Percentiles rank a stretch among this genome's conserved stretches.
phyloP scores from a whole-genome alignment of 2,329 filamentous ascomycete species.

The Neopestalotiopsis sp. region DNA sequence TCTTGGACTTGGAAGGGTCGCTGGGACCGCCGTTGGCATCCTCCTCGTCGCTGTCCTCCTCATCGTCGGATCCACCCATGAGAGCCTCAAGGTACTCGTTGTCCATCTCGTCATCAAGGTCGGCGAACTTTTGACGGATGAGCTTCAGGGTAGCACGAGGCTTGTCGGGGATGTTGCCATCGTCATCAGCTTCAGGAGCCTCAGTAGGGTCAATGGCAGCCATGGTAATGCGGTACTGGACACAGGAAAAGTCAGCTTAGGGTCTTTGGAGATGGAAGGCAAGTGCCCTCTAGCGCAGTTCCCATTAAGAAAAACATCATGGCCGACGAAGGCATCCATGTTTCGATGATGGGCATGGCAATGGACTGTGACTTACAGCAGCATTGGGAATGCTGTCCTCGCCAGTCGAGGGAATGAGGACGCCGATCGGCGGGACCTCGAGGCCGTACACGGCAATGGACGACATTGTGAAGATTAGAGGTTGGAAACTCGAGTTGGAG shows the following conservation, averaged over 20 bases:
- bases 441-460: constrained; percentile 88
- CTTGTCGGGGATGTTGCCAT: constrained; percentile 64
- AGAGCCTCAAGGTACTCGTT: constrained; percentile 68
- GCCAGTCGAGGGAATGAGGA: constrained; percentile 78
- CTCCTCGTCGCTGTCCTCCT: constrained; percentile 57
- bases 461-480: constrained; percentile 51
- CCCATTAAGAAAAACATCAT: neutral
- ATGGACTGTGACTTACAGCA: constrained; percentile 66
- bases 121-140: constrained; percentile 72
- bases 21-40: constrained; percentile 89
- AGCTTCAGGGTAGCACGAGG: constrained; percentile 90
- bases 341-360: neutral
- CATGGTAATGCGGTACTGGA: constrained; percentile 96
- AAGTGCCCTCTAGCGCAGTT: neutral
- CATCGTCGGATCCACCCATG: constrained; percentile 55
- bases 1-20: constrained; percentile 88
- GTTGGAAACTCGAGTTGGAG: constrained; percentile 21
- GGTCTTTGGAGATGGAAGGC: constrained; percentile 32
- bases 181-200: constrained; percentile 68
- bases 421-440: constrained; percentile 83
- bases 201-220: constrained; percentile 93
- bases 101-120: constrained; percentile 68
- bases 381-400: constrained; percentile 71
- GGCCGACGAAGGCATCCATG: neutral
- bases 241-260: neutral